Conservation (phyloP, 2,329 filamentous ascomycete species). For the Aspergillus sojae region DNA sequence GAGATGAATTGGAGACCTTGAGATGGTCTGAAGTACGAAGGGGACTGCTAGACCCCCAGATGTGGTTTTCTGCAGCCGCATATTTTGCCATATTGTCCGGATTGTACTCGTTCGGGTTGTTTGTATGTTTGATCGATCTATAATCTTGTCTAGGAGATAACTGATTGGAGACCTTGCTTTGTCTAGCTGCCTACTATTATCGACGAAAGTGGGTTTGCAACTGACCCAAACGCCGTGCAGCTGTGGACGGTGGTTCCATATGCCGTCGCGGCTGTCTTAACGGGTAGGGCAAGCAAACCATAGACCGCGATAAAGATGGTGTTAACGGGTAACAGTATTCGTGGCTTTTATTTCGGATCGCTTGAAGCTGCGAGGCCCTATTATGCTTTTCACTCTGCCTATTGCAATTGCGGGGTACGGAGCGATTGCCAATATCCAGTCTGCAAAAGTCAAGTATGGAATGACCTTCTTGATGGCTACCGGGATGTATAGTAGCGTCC, state of each 20-base stretch:
- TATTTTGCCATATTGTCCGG: constrained; percentile 63
- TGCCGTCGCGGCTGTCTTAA: constrained; percentile 60
- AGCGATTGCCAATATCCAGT: constrained; percentile 60
- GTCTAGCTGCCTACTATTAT: constrained; percentile 65
- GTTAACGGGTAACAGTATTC: constrained; percentile 20
- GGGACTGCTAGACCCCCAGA: constrained; percentile 62
- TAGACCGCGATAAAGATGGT: neutral
- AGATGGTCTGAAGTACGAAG: constrained; percentile 64
- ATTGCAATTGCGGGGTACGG: constrained; percentile 68
- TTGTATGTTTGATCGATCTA: constrained; percentile 46
- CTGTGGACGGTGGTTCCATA: constrained; percentile 68
- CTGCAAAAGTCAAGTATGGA: constrained; percentile 59
- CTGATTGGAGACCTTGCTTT: neutral
- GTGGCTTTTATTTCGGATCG: constrained; percentile 62
- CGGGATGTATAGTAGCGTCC: constrained; percentile 65
- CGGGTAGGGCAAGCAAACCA: constrained; percentile 41
- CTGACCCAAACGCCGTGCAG: constrained; percentile 60
- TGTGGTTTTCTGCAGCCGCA: constrained; percentile 65
- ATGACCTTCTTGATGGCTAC: constrained; percentile 71
- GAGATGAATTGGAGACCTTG: constrained; percentile 51
- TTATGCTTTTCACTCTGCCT: constrained; percentile 66
- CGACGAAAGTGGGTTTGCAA: constrained; percentile 56
- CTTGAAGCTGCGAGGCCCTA: constrained; percentile 59
- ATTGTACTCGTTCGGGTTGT: constrained; percentile 66
- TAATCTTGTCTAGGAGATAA: neutral